phyloP scores from a whole-genome alignment of 129 eudicot species.

The Cynara cardunculus region DNA sequence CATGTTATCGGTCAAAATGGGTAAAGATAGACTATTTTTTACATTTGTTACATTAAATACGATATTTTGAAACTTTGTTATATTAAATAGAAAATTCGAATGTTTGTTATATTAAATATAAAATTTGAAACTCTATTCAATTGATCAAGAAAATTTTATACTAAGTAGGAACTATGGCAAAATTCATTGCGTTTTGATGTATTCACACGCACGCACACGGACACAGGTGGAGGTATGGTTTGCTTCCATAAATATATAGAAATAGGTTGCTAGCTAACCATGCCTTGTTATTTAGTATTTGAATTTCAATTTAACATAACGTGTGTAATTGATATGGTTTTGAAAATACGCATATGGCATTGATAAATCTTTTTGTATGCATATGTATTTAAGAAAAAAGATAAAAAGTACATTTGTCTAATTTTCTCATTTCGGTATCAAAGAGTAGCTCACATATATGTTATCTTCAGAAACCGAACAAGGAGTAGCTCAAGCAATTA shows the following conservation, averaged over 20 bases:
- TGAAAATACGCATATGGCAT: not conserved
- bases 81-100: too few species aligned
- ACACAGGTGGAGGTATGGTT: not conserved
- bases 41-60: too few species aligned
- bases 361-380: not conserved
- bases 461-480: slow-evolving; percentile 66
- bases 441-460: not conserved
- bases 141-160: too few species aligned
- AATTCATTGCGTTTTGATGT: too few species aligned
- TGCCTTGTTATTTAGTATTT: not conserved
- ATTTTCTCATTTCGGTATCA: not conserved
- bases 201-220: not conserved
- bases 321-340: not conserved
- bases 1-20: not conserved
- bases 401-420: not conserved
- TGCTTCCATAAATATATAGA: not conserved
- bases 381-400: not conserved
- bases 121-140: too few species aligned
- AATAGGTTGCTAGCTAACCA: not conserved
- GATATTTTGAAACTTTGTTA: too few species aligned
- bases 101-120: too few species aligned
- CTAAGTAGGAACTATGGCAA: too few species aligned
- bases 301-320: not conserved
- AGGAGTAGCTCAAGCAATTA: slow-evolving; percentile 90
- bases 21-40: not conserved